Percentiles rank a stretch among this genome's conserved stretches.
Evolutionary conservation across 2,329 filamentous ascomycete genomes (phyloP).

Genomic region (Diaporthe sp.): DNA sequence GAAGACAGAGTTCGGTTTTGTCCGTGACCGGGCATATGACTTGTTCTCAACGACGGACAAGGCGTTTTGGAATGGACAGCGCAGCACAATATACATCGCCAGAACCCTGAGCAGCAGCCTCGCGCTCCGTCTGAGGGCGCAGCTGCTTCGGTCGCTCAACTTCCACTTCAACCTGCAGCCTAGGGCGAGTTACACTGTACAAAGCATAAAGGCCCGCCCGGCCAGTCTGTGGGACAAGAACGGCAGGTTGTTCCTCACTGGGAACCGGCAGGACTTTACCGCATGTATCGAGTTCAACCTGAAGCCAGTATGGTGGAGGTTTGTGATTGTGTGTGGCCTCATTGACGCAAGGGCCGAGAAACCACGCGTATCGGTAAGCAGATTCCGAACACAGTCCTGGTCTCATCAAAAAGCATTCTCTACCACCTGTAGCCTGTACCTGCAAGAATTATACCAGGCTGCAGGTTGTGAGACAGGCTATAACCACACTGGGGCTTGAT

Average conservation of each 20-base stretch:
- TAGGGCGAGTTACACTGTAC: neutral
- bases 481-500: neutral
- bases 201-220: slow-evolving; percentile 12
- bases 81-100: slow-evolving; percentile 30
- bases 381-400: too few relatives aligned
- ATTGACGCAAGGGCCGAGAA: slow-evolving; percentile 25
- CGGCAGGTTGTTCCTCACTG: slow-evolving; percentile 34
- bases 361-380: slow-evolving; percentile 4
- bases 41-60: slow-evolving; percentile 33
- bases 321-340: slow-evolving; percentile 38
- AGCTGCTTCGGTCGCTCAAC: slow-evolving; percentile 35
- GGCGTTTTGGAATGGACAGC: slow-evolving; percentile 27
- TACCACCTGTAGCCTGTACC: neutral
- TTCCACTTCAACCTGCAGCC: slow-evolving; percentile 36
- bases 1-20: slow-evolving; percentile 36
- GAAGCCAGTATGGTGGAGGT: slow-evolving; percentile 35
- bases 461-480: neutral
- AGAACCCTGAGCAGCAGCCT: slow-evolving; percentile 29
- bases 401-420: neutral
- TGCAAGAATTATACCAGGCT: neutral
- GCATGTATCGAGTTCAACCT: slow-evolving; percentile 31
- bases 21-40: slow-evolving; percentile 34
- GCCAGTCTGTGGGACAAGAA: slow-evolving; percentile 33
- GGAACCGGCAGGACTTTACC: slow-evolving; percentile 38
- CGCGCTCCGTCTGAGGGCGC: slow-evolving; percentile 18